Base-by-base conservation (phyloP, 176 grass and related monocot species). In the Dactylis glomerata region DNA sequence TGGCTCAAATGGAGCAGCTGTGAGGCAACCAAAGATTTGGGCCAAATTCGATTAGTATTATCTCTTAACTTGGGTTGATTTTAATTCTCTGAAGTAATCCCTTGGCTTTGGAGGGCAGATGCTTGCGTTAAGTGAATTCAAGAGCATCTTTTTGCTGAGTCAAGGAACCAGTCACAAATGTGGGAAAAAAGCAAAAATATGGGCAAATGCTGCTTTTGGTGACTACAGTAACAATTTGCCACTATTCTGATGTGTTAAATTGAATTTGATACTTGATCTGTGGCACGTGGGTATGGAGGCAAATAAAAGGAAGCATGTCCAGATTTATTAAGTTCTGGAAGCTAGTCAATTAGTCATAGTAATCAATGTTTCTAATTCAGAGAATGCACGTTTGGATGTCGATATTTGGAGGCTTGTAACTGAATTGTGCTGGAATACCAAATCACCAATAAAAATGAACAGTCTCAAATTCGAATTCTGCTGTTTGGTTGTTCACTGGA, bases 101-200 rank as follows among this genome's bases (percentile, higher is more conserved):
- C 55, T 22, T 30, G 15, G 20, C 1, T 49, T 9, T 66, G 57
- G 77, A 47, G 59, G 27, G 31, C 50, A 76, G 23, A 79, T 17
- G 56, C 40, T 63, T 20, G 38, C 16, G 38, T 45, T 28, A 40
- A 4, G 16, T 82, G n/a, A 54, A 30, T 28, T 15, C 36, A 83
- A 42, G 7, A 73, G 73, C 38, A 36, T 14, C 1, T n/a, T 73
- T 19, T 61, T 73, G 38, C 42, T 71, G 12, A 73, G 68, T 45
- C 8, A 3, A 23, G 47, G 17, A 27, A 8, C 10, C 17, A 73
- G 70, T 49, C 41, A 16, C 37, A 73, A 38, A 10, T 32, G 12
- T 61, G 68, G 52, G 22, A 81, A 81, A 19, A 73, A 83, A 58
- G 68, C 68, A 37, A 3, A 70, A 45, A 73, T 45, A 59, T 46